These are phyloP conservation scores for Ballota nigra DNA, from an alignment of 257 asterid species.

Conservation along the genomic window DNA sequence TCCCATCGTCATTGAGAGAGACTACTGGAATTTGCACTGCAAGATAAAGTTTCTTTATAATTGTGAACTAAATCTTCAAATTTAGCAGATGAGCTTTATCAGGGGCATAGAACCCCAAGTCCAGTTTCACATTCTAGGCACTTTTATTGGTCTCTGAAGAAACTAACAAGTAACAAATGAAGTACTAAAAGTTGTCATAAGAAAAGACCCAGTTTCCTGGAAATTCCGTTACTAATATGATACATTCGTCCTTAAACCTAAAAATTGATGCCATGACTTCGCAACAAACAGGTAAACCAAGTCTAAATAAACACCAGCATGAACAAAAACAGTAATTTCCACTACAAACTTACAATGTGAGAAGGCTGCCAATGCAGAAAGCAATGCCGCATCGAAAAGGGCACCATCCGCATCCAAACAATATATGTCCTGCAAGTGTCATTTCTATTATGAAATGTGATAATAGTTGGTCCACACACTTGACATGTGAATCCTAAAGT, in stretches of 20 bases:
- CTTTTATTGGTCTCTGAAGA: not conserved
- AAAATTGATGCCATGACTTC: not conserved
- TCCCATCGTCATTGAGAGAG: constrained; percentile 77
- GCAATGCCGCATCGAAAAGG: constrained; percentile 91
- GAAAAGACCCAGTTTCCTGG: not conserved
- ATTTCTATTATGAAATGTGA: constrained; percentile 8
- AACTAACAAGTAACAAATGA: not conserved
- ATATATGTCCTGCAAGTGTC: constrained; percentile 74
- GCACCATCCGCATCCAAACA: constrained; percentile 98
- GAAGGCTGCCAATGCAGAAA: constrained; percentile 91
- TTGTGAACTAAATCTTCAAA: not conserved
- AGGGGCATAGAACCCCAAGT: not conserved
- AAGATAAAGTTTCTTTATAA: constrained; percentile 22
- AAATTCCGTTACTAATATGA: not conserved
- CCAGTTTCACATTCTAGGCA: not conserved
- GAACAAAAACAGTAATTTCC: not conserved
- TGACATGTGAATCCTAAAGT: not conserved
- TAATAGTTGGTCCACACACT: constrained; percentile 11
- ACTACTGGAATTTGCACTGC: constrained; percentile 90
- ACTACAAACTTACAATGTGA: constrained; percentile 61
- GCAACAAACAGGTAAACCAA: not conserved
- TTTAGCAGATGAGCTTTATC: not conserved
- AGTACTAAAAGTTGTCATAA: not conserved
- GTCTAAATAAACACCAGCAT: not conserved
- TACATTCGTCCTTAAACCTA: not conserved